These are phyloP conservation scores for Geotrichum phurueaensis DNA, from an alignment of 1,139 yeast species.

Conservation along the genomic window DNA sequence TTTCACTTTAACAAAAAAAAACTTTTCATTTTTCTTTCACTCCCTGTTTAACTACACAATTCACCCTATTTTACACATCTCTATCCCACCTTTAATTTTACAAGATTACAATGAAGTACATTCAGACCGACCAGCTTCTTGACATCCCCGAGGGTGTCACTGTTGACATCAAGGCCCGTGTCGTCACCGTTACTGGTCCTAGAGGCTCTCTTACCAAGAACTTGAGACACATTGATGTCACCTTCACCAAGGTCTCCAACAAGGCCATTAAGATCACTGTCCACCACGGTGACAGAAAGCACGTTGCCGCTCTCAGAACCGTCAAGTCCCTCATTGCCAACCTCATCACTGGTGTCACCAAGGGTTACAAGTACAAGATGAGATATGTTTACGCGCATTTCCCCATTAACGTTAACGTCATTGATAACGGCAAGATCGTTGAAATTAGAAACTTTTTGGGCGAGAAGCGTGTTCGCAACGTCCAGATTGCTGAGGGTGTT, in stretches of 20 bases:
- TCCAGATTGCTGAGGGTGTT: constrained; percentile 88
- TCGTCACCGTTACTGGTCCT: constrained; percentile 91
- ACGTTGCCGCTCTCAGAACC: constrained; percentile 98
- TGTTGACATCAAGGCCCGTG: constrained; percentile 87
- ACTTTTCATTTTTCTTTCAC: too few relatives aligned
- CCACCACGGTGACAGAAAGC: constrained; percentile 99
- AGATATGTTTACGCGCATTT: constrained; percentile 99
- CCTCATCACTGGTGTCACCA: constrained; percentile 97
- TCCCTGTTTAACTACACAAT: too few relatives aligned
- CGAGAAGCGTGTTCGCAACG: constrained; percentile 91
- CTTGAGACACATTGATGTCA: constrained; percentile 91
- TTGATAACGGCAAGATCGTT: constrained; percentile 67
- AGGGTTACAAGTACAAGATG: constrained; percentile 99
- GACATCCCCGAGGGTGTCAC: constrained; percentile 93
- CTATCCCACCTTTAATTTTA: too few relatives aligned
- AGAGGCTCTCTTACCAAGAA: constrained; percentile 92
- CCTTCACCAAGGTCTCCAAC: constrained; percentile 72
- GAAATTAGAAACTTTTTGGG: constrained; percentile 99
- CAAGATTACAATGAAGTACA: constrained; percentile 65
- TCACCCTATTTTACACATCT: too few relatives aligned
- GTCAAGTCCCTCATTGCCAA: constrained; percentile 92
- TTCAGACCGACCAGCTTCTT: constrained; percentile 88
- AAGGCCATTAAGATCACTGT: constrained; percentile 80
- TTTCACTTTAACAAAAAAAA: too few relatives aligned
- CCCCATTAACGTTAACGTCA: constrained; percentile 97